A percentile compares a stretch with the other conserved stretches of the same genome.
Conservation (phyloP, 441 rosid species). For the Gossypium laxum region DNA sequence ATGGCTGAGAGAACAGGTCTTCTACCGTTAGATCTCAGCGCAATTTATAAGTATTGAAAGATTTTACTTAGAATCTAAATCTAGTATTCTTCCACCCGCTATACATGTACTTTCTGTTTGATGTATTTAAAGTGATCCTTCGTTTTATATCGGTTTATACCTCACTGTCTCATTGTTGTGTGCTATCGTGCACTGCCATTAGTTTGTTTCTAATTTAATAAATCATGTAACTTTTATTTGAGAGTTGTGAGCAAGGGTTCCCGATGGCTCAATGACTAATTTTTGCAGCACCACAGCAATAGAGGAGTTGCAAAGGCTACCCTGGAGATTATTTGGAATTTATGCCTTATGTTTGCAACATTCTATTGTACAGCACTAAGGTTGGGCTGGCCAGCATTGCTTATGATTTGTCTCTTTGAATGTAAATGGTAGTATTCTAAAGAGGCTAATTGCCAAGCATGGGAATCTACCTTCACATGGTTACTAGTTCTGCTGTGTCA, state of each 20-base stretch:
- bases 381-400: neutral
- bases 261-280: neutral
- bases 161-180: neutral
- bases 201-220: constrained; percentile 5
- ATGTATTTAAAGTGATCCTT: neutral
- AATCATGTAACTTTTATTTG: neutral
- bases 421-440: neutral
- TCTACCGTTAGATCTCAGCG: neutral
- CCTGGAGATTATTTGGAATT: neutral
- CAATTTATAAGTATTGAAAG: neutral
- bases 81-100: neutral
- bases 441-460: neutral
- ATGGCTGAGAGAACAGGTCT: neutral
- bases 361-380: neutral
- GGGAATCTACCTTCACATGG: neutral
- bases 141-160: neutral
- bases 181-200: neutral
- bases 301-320: neutral
- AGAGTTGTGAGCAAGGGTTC: neutral
- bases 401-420: neutral
- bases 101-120: neutral
- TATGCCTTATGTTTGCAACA: neutral
- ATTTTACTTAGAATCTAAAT: neutral
- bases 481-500: neutral
- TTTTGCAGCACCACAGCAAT: neutral